phyloP scores from a whole-genome alignment of 148 eudicot species.

The Linanthus parryae region DNA sequence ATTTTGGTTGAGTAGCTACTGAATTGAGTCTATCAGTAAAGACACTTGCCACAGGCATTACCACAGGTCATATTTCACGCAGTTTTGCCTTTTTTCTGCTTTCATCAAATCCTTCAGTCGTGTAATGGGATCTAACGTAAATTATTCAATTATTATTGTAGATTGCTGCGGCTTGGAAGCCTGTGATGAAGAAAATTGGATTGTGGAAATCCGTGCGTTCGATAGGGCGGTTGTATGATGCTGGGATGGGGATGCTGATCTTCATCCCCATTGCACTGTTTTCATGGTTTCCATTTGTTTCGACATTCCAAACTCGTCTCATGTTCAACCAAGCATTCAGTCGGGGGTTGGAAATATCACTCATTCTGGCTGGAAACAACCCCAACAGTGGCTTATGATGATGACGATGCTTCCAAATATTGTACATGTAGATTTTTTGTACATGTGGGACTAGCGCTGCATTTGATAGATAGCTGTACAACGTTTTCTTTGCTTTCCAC shows the following conservation, averaged over 20 bases:
- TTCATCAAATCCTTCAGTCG: no score
- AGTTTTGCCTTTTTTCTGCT: no score
- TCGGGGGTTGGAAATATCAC: conserved; percentile 93
- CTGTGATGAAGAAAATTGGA: conserved; percentile 57
- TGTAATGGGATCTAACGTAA: background rate
- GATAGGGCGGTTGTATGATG: conserved; percentile 87
- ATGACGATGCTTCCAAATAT: background rate
- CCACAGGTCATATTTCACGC: no score
- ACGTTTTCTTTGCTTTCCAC: no score
- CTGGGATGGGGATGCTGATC: conserved; percentile 92
- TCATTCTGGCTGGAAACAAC: conserved; percentile 96
- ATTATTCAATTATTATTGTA: conserved; percentile 17
- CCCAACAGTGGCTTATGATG: conserved; percentile 60
- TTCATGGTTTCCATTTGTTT: conserved; percentile 94
- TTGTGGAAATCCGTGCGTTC: conserved; percentile 94
- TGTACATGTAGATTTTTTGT: background rate
- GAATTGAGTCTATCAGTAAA: no score
- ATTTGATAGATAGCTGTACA: no score
- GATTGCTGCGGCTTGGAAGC: conserved; percentile 97
- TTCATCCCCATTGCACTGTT: conserved; percentile 86
- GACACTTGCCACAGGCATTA: no score
- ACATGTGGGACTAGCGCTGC: conserved; percentile 7
- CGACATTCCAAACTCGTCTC: conserved; percentile 95
- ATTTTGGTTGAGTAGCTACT: no score
- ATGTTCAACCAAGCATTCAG: conserved; percentile 99